Evolutionary conservation across 2,329 filamentous ascomycete genomes (phyloP).

Genomic region (Geosmithia morbida): DNA sequence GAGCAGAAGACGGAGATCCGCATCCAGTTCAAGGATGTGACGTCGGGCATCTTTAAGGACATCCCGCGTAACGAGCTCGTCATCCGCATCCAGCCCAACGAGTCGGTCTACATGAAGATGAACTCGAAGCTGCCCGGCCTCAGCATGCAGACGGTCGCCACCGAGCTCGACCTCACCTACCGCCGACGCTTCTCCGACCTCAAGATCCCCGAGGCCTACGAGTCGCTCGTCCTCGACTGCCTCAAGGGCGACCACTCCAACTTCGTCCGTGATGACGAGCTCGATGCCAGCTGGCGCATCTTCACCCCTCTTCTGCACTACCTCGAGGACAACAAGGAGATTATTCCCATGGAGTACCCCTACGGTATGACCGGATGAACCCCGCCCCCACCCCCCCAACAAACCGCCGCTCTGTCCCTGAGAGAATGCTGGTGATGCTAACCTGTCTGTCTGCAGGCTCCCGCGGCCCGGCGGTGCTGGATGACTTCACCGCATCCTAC

Average conservation of each 20-base stretch:
- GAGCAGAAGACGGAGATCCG: conserved; percentile 99
- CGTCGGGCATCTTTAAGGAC: conserved; percentile 98
- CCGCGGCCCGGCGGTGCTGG: conserved; percentile 86
- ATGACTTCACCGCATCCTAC: conserved; percentile 96
- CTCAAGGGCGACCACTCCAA: conserved; percentile 99
- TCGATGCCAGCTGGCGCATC: conserved; percentile 96
- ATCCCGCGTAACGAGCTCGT: conserved; percentile 98
- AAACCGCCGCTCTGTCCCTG: too few species aligned
- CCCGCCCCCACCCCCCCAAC: neutral
- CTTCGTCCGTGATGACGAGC: conserved; percentile 93
- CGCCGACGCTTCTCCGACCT: conserved; percentile 95
- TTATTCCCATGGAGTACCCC: conserved; percentile 98
- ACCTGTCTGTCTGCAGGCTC: conserved; percentile 49
- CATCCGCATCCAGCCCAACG: conserved; percentile 97
- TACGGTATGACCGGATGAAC: conserved; percentile 60
- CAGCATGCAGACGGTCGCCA: conserved; percentile 98
- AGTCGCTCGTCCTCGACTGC: conserved; percentile 92
- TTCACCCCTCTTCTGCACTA: conserved; percentile 97
- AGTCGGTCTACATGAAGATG: conserved; percentile 99
- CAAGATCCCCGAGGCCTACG: conserved; percentile 98
- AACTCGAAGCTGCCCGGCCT: conserved; percentile 98
- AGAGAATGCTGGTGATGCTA: too few species aligned
- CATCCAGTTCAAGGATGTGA: conserved; percentile 99
- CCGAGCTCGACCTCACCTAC: conserved; percentile 96
- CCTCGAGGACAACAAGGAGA: conserved; percentile 98